These are phyloP conservation scores for Ogataea chonburiensis DNA, from an alignment of 805 yeast species.

Conservation along the genomic window DNA sequence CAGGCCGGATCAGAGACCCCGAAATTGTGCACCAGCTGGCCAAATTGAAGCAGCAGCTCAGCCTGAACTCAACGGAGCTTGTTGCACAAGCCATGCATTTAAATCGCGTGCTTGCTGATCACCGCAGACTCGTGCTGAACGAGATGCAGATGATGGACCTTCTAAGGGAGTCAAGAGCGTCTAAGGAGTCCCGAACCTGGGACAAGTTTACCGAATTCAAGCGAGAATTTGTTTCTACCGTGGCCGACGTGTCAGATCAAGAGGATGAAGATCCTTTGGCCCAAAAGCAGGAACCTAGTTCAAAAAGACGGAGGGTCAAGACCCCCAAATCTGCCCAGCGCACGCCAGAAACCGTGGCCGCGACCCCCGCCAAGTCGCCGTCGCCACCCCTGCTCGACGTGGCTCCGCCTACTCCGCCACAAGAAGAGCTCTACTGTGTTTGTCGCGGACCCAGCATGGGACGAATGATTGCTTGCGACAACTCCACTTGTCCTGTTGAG, in stretches of 20 bases:
- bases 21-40: conserved; percentile 4
- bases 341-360: not conserved
- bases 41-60: conserved; percentile 9
- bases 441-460: conserved; percentile 64
- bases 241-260: conserved; percentile 1
- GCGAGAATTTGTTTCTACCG: conserved; percentile 12
- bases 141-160: conserved; percentile 27
- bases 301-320: not conserved
- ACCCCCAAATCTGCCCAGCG: not conserved
- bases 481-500: conserved; percentile 80
- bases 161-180: conserved; percentile 17
- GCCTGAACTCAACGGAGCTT: conserved; percentile 27
- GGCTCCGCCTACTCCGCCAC: conserved; percentile 12
- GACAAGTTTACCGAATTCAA: conserved; percentile 26
- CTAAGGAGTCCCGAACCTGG: conserved; percentile 25
- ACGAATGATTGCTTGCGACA: conserved; percentile 95
- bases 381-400: conserved; percentile 11
- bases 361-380: not conserved
- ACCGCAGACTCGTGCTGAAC: conserved; percentile 24
- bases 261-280: conserved; percentile 11
- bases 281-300: not conserved
- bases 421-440: conserved; percentile 42
- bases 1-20: conserved; percentile 4
- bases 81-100: conserved; percentile 29
- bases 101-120: conserved; percentile 19